Conservation (phyloP, 2,329 filamentous ascomycete species). For the Trichophyton benhamiae region DNA sequence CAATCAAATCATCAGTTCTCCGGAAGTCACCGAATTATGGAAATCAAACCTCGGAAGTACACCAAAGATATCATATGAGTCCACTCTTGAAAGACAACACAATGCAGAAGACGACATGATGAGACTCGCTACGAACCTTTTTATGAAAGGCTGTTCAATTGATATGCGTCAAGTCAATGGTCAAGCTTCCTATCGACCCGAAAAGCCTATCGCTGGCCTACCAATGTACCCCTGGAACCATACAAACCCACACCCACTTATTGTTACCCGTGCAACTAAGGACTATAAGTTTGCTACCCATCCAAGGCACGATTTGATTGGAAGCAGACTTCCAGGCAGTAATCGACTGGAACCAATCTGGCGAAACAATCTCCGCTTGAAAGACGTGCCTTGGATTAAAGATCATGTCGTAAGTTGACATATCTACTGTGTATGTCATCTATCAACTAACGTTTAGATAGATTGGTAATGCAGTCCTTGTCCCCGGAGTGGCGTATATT, state of each 20-base stretch:
- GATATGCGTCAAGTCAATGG: neutral
- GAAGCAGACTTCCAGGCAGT: no score
- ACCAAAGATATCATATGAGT: neutral
- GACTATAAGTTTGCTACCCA: constrained; percentile 19
- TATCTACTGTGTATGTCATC: constrained; percentile 18
- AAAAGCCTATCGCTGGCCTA: neutral
- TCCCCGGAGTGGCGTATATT: constrained; percentile 34
- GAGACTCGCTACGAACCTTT: neutral
- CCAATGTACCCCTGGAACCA: neutral
- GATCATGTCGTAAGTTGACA: constrained; percentile 22
- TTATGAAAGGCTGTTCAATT: neutral
- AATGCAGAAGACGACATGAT: neutral
- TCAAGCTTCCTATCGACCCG: neutral
- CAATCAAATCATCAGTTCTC: neutral
- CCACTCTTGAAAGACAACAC: neutral
- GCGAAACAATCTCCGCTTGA: no score
- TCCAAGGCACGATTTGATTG: constrained; percentile 17
- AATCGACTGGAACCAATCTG: no score
- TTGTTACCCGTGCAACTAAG: constrained; percentile 20
- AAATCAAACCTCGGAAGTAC: neutral
- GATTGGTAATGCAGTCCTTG: constrained; percentile 27
- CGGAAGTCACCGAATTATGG: neutral
- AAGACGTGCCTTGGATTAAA: no score
- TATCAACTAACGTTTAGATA: constrained; percentile 36
- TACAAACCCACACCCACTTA: constrained; percentile 13